Base-by-base conservation (phyloP, 78 protist species). In the Chrysochromulina parva region DNA sequence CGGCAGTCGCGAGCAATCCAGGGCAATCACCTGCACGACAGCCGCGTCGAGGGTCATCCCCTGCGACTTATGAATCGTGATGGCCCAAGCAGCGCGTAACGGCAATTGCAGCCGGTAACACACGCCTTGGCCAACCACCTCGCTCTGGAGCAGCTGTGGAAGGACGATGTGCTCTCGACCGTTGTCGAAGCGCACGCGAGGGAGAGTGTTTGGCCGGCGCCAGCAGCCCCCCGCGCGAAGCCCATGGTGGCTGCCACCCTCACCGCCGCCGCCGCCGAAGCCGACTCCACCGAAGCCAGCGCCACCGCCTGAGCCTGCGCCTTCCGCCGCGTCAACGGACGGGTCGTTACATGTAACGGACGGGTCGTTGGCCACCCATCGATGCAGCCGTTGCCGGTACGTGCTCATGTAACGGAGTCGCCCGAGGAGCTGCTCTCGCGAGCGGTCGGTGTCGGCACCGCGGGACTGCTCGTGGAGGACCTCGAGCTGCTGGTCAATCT, bases 31-130 rank as follows among this genome's bases (percentile, higher is more conserved):
- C 48, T 47, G 20, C 26, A 95, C 85, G 2, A 66, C 88, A 28
- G 94, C 76, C 62, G 88, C 69, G 55, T 74, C 96, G 38, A 96
- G 85, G 1, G 97, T 92, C 95, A 95, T 88, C 88, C 98, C 98
- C 91, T 97, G 98, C 52, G 94, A 48, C 88, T 97, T 97, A 84
- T 97, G 98, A 65, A 97, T 95, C 17, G 96, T 95, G 48, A 95
- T 47, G n/a, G 98, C 97, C 97, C 96, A 96, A 13, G 98, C 97
- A 16, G 96, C 89, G 13, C 69, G 93, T 24, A 96, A 90, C 13
- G 98, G 98, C 24, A 96, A 19, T 88, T 96, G 98, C 48, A 54
- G 13, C 20, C 97, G 93, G 55, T 92, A 85, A 76, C 86, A 80
- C 14, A 48, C 16, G 82, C 82, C 82, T 13, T 19, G 26, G 19